Evolutionary conservation across 2,329 filamentous ascomycete genomes (phyloP), one percentile per base, ranked within the genome.

Genomic region (Chrysosphaeria jannelii): DNA sequence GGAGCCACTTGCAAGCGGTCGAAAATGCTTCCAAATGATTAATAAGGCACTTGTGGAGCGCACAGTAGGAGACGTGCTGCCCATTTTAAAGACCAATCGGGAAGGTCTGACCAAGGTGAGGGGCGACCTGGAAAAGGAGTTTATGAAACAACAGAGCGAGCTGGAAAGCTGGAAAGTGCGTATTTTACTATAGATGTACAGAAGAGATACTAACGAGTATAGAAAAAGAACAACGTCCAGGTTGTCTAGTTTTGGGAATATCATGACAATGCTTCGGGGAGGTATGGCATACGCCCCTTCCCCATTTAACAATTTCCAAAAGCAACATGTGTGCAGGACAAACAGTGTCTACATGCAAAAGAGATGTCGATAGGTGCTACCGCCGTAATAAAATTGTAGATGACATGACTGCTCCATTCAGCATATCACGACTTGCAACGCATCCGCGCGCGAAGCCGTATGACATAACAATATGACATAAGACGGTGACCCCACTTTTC

Each of bases 91-190:
- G 48, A 93, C 78, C 11, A 93, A 97, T 42, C 72, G 76, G 13
- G 81, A 93, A 31, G 81, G 85, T 2, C 43, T 97, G 40, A 85
- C 71, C 47, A 88, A 90, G 48, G 78, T 93, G 14, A 52, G 93
- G 26, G 79, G 91, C 31, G 81, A 91, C 42, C 50, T 97, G 31
- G 60, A 93, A 34, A 91, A 90, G 57, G 76, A 90, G 48, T 93
- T 93, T 55, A 89, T 89, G 52, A 50, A 54, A 15, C 89, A 90
- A 47, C 79, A 97, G 44, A 65, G 76, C 20, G 85, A 97, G 40
- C 61, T 97, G 53, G 81, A 97, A 42, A 79, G 69, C 45, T 97
- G 85, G 85, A 97, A 97, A n/a, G n/a, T n/a, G n/a, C n/a, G n/a
- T n/a, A n/a, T 75, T 81, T 88, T 48, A 28, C 63, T 25, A 8